phyloP scores from a whole-genome alignment of 805 yeast species.

The Ogataea glucozyma region DNA sequence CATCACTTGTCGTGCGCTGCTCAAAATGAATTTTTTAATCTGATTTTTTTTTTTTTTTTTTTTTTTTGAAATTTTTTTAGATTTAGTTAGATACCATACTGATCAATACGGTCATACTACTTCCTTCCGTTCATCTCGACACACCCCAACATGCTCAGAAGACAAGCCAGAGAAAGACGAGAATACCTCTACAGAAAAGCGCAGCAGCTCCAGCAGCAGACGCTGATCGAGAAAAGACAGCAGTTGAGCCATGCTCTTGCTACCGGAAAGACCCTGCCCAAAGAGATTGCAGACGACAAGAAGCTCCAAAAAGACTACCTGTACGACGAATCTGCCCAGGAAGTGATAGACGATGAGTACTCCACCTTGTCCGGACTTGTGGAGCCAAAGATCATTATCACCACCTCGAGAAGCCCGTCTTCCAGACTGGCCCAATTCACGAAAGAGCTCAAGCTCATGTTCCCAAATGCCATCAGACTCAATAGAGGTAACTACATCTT shows the following conservation, averaged over 20 bases:
- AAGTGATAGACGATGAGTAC: constrained; percentile 85
- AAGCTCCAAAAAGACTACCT: constrained; percentile 77
- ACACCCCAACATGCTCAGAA: constrained; percentile 57
- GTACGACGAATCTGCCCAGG: constrained; percentile 73
- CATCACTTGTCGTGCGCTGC: neutral
- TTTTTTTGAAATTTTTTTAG: constrained; percentile 2
- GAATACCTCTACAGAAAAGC: constrained; percentile 90
- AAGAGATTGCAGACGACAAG: constrained; percentile 86
- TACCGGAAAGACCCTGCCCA: constrained; percentile 84
- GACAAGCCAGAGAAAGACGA: constrained; percentile 95
- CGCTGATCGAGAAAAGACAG: constrained; percentile 81
- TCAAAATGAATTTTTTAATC: neutral
- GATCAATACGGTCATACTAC: too few species aligned
- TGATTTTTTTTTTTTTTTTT: neutral
- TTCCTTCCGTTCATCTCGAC: neutral
- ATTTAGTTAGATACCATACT: too few species aligned
- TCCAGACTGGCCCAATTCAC: constrained; percentile 85
- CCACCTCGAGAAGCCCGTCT: constrained; percentile 91
- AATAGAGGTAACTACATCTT: constrained; percentile 93
- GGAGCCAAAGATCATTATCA: constrained; percentile 89
- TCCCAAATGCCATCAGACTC: constrained; percentile 85
- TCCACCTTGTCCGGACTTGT: constrained; percentile 79
- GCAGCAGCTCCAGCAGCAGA: constrained; percentile 85
- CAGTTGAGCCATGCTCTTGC: constrained; percentile 86
- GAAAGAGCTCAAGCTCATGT: constrained; percentile 84